Evolutionary conservation across 2,329 filamentous ascomycete genomes (phyloP).

Genomic region (Nannizzia gypsea): DNA sequence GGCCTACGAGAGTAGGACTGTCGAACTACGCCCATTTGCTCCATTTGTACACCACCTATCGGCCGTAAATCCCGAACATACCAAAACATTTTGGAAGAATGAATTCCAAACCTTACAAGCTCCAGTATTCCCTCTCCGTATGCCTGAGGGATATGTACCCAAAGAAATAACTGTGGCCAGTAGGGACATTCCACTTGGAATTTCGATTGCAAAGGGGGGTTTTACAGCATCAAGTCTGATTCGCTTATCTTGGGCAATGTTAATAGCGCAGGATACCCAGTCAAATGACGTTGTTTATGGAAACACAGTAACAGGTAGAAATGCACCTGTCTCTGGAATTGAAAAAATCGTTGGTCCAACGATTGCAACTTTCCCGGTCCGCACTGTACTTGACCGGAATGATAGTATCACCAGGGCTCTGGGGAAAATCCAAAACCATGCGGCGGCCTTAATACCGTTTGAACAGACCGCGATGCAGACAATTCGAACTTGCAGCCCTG

Average conservation of each 20-base stretch:
- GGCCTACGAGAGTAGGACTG: slow-evolving; percentile 6
- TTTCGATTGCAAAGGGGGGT: neutral
- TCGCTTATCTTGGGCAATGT: slow-evolving; percentile 7
- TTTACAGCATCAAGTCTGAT: slow-evolving; percentile 8
- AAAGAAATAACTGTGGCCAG: neutral
- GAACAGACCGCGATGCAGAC: slow-evolving; percentile 45
- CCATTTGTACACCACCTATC: slow-evolving; percentile 7
- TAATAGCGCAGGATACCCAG: slow-evolving; percentile 8
- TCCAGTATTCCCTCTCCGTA: neutral
- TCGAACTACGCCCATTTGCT: slow-evolving; percentile 5
- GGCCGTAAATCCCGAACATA: neutral
- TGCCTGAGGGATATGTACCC: neutral
- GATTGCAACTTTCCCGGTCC: slow-evolving; percentile 34
- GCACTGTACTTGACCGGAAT: slow-evolving; percentile 23
- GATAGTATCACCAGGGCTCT: slow-evolving; percentile 38
- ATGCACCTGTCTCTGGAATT: slow-evolving; percentile 26
- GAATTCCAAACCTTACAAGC: neutral
- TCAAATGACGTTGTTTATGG: slow-evolving; percentile 33
- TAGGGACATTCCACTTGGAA: neutral
- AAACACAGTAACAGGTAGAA: slow-evolving; percentile 33
- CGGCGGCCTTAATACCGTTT: slow-evolving; percentile 26
- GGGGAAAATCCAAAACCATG: slow-evolving; percentile 23
- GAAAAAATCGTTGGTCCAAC: slow-evolving; percentile 30
- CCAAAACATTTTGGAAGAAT: slow-evolving; percentile 6
- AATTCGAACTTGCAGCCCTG: slow-evolving; percentile 39